These are phyloP conservation scores for Gaertneriomyces sp. DNA, from an alignment of 192 early-diverging fungal genomes.

Conservation along the genomic window DNA sequence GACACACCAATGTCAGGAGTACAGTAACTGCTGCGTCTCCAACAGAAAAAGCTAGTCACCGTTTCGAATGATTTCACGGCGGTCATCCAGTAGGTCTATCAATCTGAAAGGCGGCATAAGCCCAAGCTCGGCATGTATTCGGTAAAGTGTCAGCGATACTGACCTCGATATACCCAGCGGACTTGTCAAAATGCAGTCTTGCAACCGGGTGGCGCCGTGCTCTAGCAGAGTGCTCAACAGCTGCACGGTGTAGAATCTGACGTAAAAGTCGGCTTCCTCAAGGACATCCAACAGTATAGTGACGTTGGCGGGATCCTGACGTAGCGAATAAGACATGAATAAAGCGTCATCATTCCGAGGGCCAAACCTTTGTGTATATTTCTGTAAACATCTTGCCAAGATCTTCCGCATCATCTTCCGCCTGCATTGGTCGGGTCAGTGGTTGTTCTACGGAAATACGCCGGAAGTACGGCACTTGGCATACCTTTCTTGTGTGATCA, in stretches of 20 bases:
- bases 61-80: slow-evolving; percentile 93
- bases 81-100: slow-evolving; percentile 91
- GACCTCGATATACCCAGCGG: slow-evolving; percentile 55
- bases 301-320: slow-evolving; percentile 59
- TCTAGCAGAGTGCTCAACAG: slow-evolving; percentile 73
- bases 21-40: background rate
- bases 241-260: slow-evolving; percentile 87
- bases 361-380: slow-evolving; percentile 43
- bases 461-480: too few species aligned
- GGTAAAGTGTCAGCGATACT: background rate
- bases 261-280: slow-evolving; percentile 90
- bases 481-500: background rate
- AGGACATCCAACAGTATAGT: slow-evolving; percentile 80
- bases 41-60: slow-evolving; percentile 46
- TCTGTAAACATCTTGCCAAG: slow-evolving; percentile 43
- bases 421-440: background rate
- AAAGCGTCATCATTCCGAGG: background rate
- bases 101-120: slow-evolving; percentile 48
- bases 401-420: slow-evolving; percentile 27
- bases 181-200: slow-evolving; percentile 80
- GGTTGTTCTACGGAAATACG: too few species aligned
- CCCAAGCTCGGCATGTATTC: slow-evolving; percentile 43
- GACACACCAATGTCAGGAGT: background rate
- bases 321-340: too few species aligned
- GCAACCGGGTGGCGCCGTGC: slow-evolving; percentile 59